phyloP scores from a whole-genome alignment of 352 stramenopile species.

The Globisporangium parvum region DNA sequence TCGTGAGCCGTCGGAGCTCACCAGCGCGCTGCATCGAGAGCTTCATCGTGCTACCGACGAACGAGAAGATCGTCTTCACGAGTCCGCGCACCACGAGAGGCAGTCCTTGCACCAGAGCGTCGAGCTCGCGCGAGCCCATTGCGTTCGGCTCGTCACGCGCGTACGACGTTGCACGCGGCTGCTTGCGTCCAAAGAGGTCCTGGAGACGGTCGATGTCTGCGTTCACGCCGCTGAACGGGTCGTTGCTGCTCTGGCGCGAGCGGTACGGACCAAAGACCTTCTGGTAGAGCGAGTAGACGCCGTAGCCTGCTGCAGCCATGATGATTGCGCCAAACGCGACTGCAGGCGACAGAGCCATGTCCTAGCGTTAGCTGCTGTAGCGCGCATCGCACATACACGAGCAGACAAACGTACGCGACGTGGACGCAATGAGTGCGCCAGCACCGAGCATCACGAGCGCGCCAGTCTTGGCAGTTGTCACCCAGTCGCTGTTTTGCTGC shows the following conservation, averaged over 20 bases:
- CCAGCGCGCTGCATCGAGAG: constrained; percentile 53
- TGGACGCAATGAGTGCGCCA: constrained; percentile 46
- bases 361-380: neutral
- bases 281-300: constrained; percentile 69
- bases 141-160: neutral
- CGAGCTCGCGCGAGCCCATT: constrained; percentile 31
- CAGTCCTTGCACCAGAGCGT: constrained; percentile 49
- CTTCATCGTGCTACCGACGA: constrained; percentile 55
- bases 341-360: constrained; percentile 12
- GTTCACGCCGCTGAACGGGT: constrained; percentile 38
- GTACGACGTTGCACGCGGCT: neutral
- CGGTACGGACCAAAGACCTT: constrained; percentile 46
- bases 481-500: constrained; percentile 37
- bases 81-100: constrained; percentile 52
- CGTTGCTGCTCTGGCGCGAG: constrained; percentile 18
- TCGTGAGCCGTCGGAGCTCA: constrained; percentile 45
- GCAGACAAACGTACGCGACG: constrained; percentile 40
- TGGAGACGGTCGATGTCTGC: constrained; percentile 42
- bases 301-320: constrained; percentile 55
- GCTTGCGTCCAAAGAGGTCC: constrained; percentile 36
- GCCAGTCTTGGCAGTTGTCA: constrained; percentile 50
- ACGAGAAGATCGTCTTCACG: constrained; percentile 63
- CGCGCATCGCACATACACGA: neutral
- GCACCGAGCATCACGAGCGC: constrained; percentile 53
- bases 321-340: constrained; percentile 72